Evolutionary conservation across 2,329 filamentous ascomycete genomes (phyloP), one percentile per base, ranked within the genome.

Genomic region (Emergomyces africanus): DNA sequence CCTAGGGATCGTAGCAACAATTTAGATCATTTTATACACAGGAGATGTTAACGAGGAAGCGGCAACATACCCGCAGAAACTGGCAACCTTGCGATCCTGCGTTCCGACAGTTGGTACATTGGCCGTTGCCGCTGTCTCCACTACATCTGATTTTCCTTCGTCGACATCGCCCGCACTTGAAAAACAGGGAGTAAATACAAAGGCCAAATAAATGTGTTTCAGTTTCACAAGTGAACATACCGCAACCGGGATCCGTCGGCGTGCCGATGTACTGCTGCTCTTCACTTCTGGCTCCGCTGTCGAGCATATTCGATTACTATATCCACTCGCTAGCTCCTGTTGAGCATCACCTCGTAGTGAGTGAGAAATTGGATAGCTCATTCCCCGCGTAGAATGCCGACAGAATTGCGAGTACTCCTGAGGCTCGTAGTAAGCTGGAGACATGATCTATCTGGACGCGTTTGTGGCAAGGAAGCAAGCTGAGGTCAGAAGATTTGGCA

Each of bases 121-220:
- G 75, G n/a, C 87, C 87, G 67, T 86, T 83, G 37, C 87, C 88
- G 39, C 81, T 79, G 69, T 96, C 90, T 49, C 92, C 92, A 68
- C 88, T 95, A 76, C 92, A 97, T 66, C 89, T 87, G 67, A 97
- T 97, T 78, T 97, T 97, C 61, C 92, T 83, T 75, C 92, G 91
- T 61, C 92, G 84, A 74, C 92, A 97, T 65, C 92, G 84, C 41
- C 84, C 83, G 72, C 92, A 97, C 92, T 63, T 35, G 53, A 42
- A 14, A 15, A n/a, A 28, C 35, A 49, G 23, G 41, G 20, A 28
- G 28, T 20, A 14, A 33, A 58, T 44, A 18, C 2, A 39, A 57
- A 15, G 23, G 15, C 5, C 48, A 42, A 42, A 58, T 8, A 50
- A 14, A 30, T 15, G 28, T 6, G 2, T 23, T 44, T 44, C 18